A percentile compares a stretch with the other conserved stretches of the same genome.
Evolutionary conservation across 768 basidiomycete genomes (phyloP).

Genomic region (Russula earlei): DNA sequence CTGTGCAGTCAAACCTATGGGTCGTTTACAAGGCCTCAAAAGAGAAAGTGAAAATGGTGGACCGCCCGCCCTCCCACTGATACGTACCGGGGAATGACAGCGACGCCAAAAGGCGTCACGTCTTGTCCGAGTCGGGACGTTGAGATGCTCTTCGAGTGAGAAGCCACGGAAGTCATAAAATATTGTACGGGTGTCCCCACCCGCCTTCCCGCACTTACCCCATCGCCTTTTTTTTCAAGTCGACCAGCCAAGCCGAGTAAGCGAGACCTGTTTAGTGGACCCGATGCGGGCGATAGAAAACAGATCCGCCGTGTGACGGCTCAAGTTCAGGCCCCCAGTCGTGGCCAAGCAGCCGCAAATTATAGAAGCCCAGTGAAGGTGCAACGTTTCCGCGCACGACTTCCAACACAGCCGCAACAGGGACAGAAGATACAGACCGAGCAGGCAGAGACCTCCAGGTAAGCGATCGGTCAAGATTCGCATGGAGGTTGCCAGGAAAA

Average conservation of each 20-base stretch:
- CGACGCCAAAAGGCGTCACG: neutral
- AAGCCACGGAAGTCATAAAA: neutral
- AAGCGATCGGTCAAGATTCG: too few relatives aligned
- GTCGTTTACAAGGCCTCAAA: too few relatives aligned
- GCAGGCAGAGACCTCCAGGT: too few relatives aligned
- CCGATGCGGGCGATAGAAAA: neutral
- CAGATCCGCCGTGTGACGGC: too few relatives aligned
- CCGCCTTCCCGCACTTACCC: constrained; percentile 16
- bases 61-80: constrained; percentile 11
- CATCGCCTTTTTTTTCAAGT: neutral
- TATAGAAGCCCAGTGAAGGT: neutral
- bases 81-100: neutral
- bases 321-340: neutral
- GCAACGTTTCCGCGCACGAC: constrained; percentile 12
- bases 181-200: neutral
- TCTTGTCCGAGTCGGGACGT: neutral
- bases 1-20: too few relatives aligned
- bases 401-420: neutral
- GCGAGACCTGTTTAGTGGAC: neutral
- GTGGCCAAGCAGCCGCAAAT: too few relatives aligned
- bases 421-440: neutral
- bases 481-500: neutral
- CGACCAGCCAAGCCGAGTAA: neutral
- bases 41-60: neutral
- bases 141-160: neutral